Percentiles rank a stretch among this genome's conserved stretches.
phyloP scores from a whole-genome alignment of 805 yeast species.

The Metschnikowia shivogae region DNA sequence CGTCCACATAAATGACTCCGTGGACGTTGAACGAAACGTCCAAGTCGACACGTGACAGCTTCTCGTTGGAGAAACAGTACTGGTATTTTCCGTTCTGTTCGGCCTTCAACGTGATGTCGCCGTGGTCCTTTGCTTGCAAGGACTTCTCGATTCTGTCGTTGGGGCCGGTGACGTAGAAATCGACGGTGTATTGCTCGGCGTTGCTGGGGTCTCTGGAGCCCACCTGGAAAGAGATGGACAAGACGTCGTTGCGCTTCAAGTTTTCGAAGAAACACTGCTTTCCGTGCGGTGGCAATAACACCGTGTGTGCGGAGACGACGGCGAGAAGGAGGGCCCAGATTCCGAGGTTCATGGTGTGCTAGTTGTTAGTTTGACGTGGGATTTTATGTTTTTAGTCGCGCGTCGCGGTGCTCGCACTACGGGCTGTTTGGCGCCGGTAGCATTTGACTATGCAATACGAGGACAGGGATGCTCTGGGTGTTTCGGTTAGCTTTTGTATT shows the following conservation, averaged over 20 bases:
- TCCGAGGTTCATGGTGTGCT: constrained; percentile 12
- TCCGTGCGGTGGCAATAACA: constrained; percentile 75
- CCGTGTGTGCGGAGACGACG: constrained; percentile 63
- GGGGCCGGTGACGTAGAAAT: constrained; percentile 50
- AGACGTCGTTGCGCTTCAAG: constrained; percentile 76
- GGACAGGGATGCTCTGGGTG: no score
- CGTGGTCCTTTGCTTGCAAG: constrained; percentile 64
- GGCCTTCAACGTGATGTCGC: constrained; percentile 69
- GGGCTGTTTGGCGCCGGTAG: no score
- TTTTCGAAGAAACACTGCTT: constrained; percentile 85
- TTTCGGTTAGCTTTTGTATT: no score
- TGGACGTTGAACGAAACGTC: constrained; percentile 95
- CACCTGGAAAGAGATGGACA: constrained; percentile 86
- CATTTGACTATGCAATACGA: not conserved
- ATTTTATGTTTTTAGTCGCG: constrained; percentile 2
- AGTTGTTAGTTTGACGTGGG: not conserved
- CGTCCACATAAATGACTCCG: constrained; percentile 83
- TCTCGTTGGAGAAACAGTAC: constrained; percentile 91
- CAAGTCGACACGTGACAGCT: constrained; percentile 63
- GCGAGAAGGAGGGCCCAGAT: constrained; percentile 17
- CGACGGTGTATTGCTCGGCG: constrained; percentile 59
- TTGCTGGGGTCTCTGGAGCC: constrained; percentile 82
- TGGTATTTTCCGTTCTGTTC: constrained; percentile 66
- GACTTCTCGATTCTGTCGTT: constrained; percentile 47
- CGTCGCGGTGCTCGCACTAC: constrained; percentile 12